These are phyloP conservation scores for Arachnopeziza araneosa DNA, from an alignment of 2,329 filamentous ascomycete genomes.

Conservation along the genomic window DNA sequence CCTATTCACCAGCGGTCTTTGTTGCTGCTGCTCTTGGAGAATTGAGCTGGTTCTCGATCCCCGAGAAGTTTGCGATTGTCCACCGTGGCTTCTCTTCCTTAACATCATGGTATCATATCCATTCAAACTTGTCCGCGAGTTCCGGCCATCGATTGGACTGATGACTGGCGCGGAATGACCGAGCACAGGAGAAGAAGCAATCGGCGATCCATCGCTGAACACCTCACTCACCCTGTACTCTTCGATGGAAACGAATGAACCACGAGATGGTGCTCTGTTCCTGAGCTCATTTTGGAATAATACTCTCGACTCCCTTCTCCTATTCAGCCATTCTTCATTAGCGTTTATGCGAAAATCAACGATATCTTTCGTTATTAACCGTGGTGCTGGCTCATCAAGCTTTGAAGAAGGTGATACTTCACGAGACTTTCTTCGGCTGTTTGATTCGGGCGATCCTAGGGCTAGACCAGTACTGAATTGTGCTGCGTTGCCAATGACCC, in stretches of 20 bases:
- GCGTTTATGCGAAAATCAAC: constrained; percentile 19
- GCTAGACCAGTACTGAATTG: constrained; percentile 13
- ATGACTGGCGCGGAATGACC: constrained; percentile 6
- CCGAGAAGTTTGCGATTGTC: constrained; percentile 18
- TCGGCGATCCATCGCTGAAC: constrained; percentile 5
- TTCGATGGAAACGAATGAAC: constrained; percentile 21
- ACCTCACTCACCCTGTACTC: constrained; percentile 15
- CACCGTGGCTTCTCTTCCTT: constrained; percentile 23
- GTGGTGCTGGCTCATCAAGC: background rate
- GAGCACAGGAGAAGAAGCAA: constrained; percentile 9
- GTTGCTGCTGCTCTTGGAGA: constrained; percentile 19
- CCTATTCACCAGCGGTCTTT: background rate
- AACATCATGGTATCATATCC: constrained; percentile 22
- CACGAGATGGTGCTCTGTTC: constrained; percentile 2
- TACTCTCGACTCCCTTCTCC: constrained; percentile 21
- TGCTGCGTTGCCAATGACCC: constrained; percentile 16
- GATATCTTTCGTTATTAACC: constrained; percentile 22
- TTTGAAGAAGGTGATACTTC: constrained; percentile 17
- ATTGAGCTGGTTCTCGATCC: constrained; percentile 22
- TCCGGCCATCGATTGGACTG: constrained; percentile 20
- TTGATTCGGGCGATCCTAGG: constrained; percentile 2
- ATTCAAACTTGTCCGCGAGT: constrained; percentile 20
- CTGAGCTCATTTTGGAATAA: constrained; percentile 22
- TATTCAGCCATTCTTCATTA: constrained; percentile 27
- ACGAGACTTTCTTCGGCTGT: constrained; percentile 5